These are phyloP conservation scores for Polytrichum commune DNA, from an alignment of 225 moss, liverwort and hornwort species.

Conservation along the genomic window DNA sequence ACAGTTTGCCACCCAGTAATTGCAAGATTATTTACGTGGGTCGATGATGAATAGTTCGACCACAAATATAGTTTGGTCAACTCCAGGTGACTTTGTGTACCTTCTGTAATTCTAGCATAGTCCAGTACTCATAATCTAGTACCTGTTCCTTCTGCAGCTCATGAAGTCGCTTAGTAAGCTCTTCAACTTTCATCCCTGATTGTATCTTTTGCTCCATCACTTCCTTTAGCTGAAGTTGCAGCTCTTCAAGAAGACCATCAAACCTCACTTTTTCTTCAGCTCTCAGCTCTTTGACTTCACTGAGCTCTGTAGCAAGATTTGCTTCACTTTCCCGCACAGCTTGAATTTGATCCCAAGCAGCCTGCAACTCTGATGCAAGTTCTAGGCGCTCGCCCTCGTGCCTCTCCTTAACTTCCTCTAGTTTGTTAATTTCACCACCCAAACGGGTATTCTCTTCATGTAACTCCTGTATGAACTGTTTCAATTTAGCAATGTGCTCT, in stretches of 20 bases:
- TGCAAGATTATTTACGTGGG: too few relatives aligned
- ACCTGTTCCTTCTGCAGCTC: constrained; percentile 41
- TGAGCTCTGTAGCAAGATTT: constrained; percentile 36
- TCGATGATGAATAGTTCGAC: too few relatives aligned
- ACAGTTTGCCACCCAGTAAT: too few relatives aligned
- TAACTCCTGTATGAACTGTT: constrained; percentile 26
- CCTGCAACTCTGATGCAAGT: constrained; percentile 45
- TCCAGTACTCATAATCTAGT: background rate
- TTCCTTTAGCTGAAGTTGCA: constrained; percentile 29
- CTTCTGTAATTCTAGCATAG: too few relatives aligned
- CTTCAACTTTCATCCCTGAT: constrained; percentile 24
- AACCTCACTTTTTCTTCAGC: constrained; percentile 25
- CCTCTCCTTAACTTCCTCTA: constrained; percentile 49
- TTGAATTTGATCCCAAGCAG: constrained; percentile 52
- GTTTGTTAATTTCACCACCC: constrained; percentile 40
- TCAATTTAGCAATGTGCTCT: constrained; percentile 15
- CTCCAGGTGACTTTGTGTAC: too few relatives aligned
- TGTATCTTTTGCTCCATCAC: constrained; percentile 23
- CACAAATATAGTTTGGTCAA: too few relatives aligned
- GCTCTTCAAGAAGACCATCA: constrained; percentile 29
- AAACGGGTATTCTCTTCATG: constrained; percentile 29
- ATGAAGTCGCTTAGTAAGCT: constrained; percentile 35
- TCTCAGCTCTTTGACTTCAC: constrained; percentile 32
- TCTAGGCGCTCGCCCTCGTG: constrained; percentile 52
- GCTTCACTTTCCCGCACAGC: constrained; percentile 40